These are phyloP conservation scores for Passiflora organensis DNA, from an alignment of 345 rosid species.

Conservation along the genomic window DNA sequence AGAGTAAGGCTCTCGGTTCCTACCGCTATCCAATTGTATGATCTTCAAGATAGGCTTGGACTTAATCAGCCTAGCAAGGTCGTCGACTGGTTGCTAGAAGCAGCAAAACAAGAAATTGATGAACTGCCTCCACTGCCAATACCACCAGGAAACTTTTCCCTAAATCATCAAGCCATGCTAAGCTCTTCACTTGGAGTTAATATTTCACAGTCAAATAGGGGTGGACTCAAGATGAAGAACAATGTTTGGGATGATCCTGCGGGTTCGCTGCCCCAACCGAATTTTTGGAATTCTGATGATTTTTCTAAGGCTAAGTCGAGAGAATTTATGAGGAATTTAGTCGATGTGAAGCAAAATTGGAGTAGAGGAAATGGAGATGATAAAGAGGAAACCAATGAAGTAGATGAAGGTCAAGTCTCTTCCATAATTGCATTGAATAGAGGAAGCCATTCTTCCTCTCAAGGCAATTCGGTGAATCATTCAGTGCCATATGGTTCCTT, in stretches of 20 bases:
- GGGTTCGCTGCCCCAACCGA: conserved; percentile 22
- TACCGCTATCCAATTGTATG: conserved; percentile 77
- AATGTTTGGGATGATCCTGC: conserved; percentile 29
- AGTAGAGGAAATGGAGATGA: conserved; percentile 15
- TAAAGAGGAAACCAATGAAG: conserved; percentile 17
- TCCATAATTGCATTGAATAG: conserved; percentile 14
- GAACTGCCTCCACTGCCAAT: conserved; percentile 74
- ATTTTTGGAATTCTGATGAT: conserved; percentile 25
- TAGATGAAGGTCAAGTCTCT: conserved; percentile 14
- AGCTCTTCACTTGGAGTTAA: conserved; percentile 18
- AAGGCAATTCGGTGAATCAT: conserved; percentile 20
- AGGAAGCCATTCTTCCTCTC: conserved; percentile 13
- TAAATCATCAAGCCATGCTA: conserved; percentile 24
- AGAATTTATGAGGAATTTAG: conserved; percentile 23
- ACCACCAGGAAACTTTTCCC: conserved; percentile 30
- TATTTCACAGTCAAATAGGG: conserved; percentile 31
- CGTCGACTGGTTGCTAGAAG: conserved; percentile 73
- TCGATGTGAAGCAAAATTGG: conserved; percentile 31
- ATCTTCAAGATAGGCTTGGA: conserved; percentile 80
- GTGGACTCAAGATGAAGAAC: conserved; percentile 15
- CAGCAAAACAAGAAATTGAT: conserved; percentile 65
- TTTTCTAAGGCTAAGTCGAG: conserved; percentile 31
- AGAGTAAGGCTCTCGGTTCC: conserved; percentile 80
- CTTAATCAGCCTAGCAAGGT: conserved; percentile 81
- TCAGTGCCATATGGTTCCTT: conserved; percentile 31